Conservation (phyloP, 2,329 filamentous ascomycete genomes). For the Aspergillus phoenicis region DNA sequence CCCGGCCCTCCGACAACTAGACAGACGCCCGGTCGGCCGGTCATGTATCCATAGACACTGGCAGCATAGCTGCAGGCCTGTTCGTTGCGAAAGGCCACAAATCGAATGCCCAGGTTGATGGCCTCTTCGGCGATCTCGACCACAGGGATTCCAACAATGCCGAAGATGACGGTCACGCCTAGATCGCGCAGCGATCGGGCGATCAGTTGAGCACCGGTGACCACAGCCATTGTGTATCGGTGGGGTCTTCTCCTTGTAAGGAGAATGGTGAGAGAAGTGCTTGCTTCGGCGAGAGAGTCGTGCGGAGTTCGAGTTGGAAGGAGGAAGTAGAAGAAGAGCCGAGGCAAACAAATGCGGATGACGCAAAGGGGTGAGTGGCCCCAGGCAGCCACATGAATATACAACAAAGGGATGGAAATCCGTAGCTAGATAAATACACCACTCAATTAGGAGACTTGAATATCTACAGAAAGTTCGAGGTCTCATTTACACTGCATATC, state of each 20-base stretch:
- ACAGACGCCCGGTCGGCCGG: conserved; percentile 58
- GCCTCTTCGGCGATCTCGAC: conserved; percentile 61
- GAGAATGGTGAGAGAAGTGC: not conserved
- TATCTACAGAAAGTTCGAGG: not conserved
- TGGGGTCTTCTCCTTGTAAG: not conserved
- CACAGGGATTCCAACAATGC: conserved; percentile 58
- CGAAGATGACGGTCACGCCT: conserved; percentile 55
- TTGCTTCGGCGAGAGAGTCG: not conserved
- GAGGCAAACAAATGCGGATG: not conserved
- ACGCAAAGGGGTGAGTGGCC: not conserved
- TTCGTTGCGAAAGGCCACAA: conserved; percentile 62
- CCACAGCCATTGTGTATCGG: conserved; percentile 24
- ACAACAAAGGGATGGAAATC: no score
- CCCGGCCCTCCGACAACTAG: conserved; percentile 63
- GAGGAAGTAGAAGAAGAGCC: not conserved
- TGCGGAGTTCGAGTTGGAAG: not conserved
- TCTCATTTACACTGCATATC: not conserved
- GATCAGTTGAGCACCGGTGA: conserved; percentile 50
- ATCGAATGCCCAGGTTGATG: conserved; percentile 59
- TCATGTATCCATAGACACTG: conserved; percentile 61
- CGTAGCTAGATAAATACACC: no score
- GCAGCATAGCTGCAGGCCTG: conserved; percentile 62
- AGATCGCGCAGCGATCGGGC: conserved; percentile 53
- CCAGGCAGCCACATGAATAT: not conserved
- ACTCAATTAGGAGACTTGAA: no score